Percentiles rank a stretch among this genome's conserved stretches.
phyloP scores from a whole-genome alignment of 495 filamentous ascomycete genomes.

The Talaromyces adpressus region DNA sequence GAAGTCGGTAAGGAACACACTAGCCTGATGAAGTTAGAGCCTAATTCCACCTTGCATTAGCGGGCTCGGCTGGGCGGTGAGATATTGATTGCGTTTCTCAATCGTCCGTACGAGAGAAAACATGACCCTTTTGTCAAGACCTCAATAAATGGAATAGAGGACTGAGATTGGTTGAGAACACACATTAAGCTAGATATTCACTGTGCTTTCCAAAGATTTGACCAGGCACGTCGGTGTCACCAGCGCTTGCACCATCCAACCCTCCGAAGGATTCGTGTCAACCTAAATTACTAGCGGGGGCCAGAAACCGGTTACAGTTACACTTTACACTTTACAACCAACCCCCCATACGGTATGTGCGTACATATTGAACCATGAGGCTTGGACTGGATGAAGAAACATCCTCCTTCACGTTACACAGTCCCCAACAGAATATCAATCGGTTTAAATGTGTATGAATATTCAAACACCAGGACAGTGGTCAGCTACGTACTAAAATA shows the following conservation, averaged over 20 bases:
- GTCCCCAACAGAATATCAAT: not conserved
- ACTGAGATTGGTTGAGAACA: no score
- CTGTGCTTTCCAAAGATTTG: not conserved
- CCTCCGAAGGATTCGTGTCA: not conserved
- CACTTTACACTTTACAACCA: not conserved
- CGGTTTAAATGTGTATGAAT: not conserved
- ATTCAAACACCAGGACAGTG: not conserved
- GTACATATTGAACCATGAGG: no score
- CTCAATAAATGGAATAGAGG: not conserved
- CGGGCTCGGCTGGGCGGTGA: not conserved
- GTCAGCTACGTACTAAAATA: not conserved
- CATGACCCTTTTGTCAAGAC: not conserved
- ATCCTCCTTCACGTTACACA: not conserved
- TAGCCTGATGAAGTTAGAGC: not conserved
- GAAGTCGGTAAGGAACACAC: not conserved
- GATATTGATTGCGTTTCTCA: not conserved
- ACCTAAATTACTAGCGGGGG: not conserved
- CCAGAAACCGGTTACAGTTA: not conserved
- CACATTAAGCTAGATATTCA: not conserved
- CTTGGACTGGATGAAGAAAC: not conserved
- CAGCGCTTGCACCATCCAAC: not conserved
- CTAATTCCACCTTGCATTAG: not conserved
- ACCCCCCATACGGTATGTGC: not conserved
- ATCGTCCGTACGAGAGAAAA: not conserved
- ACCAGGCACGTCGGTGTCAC: not conserved